Conservation (phyloP, 2,329 filamentous ascomycete genomes). For the Emmonsia crescens region DNA sequence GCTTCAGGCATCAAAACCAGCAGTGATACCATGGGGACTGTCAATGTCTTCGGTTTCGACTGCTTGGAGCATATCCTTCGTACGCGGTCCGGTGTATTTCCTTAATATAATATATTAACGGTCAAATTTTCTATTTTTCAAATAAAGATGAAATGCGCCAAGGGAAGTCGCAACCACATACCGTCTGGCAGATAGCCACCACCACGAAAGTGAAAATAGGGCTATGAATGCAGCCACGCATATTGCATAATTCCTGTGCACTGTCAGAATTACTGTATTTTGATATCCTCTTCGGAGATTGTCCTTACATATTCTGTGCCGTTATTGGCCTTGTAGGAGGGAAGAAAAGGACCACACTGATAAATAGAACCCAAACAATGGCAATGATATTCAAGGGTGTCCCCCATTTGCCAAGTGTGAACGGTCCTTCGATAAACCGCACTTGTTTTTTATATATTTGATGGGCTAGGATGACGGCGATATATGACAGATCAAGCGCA, state of each 20-base stretch:
- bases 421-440: slow-evolving; percentile 47
- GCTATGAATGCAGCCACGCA: slow-evolving; percentile 38
- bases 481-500: slow-evolving; percentile 44
- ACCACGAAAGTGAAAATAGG: slow-evolving; percentile 41
- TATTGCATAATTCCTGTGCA: slow-evolving; percentile 38
- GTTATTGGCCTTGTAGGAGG: slow-evolving; percentile 40
- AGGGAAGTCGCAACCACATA: slow-evolving; percentile 15
- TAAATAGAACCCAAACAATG: slow-evolving; percentile 52
- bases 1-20: slow-evolving; percentile 8
- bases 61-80: slow-evolving; percentile 38
- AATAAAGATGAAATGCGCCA: background rate
- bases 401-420: slow-evolving; percentile 46
- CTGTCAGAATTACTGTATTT: slow-evolving; percentile 3
- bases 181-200: slow-evolving; percentile 34
- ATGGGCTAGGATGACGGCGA: slow-evolving; percentile 50
- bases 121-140: background rate
- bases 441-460: slow-evolving; percentile 43
- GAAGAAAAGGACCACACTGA: slow-evolving; percentile 50
- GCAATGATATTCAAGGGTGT: slow-evolving; percentile 46
- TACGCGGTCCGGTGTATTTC: slow-evolving; percentile 49
- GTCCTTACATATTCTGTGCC: slow-evolving; percentile 36
- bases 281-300: background rate
- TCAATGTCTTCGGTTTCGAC: slow-evolving; percentile 24
- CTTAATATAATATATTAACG: slow-evolving; percentile 22
- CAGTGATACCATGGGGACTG: slow-evolving; percentile 1